Evolutionary conservation across 1,284 basidiomycete species (phyloP), one percentile per base, ranked within the genome.

Genomic region (Ganoderma lucidum): DNA sequence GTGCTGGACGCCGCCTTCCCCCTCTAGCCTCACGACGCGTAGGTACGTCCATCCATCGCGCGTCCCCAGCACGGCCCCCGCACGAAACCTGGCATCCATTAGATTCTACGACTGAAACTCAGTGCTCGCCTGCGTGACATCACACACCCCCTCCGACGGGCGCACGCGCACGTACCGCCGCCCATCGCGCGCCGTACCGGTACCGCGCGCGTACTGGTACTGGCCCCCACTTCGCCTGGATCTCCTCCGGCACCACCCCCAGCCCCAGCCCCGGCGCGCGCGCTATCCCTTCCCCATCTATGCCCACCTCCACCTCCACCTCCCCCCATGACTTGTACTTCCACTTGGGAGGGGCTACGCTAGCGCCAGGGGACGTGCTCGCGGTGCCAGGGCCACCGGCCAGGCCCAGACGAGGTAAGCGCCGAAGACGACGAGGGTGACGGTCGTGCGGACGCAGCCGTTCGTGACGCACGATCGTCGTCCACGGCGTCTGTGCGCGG

Each of bases 131-230:
- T 91, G 74, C 30, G 82, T 84, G n/a, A 92, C 80, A 41, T 78
- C 77, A 76, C 91, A 93, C 35, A 79, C 77, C 17, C 75, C 70
- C 3, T 23, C 23, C 23, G 23, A 23, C 23, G 23, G 89, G 89
- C 0, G 87, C 86, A 0, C 77, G 70, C 1, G 70, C 66, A 73
- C 91, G 92, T 23, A 80, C 76, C 3, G 23, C 23, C 23, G 23
- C 23, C 23, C 23, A 23, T 23, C 23, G 23, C 23, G 23, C 23
- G 23, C 23, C 23, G 23, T 23, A 23, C 67, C 83, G 86, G 75
- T 85, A 91, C 0, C 90, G 90, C 23, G 88, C 85, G 88, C 85
- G 75, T 91, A 90, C 62, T 86, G 82, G 6, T 23, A 23, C 23
- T 23, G 23, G 23, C 23, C 84, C 89, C 90, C 90, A 90, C 6